Evolutionary conservation across 1,284 basidiomycete species (phyloP).

Genomic region (Sanghuangporus baumii): DNA sequence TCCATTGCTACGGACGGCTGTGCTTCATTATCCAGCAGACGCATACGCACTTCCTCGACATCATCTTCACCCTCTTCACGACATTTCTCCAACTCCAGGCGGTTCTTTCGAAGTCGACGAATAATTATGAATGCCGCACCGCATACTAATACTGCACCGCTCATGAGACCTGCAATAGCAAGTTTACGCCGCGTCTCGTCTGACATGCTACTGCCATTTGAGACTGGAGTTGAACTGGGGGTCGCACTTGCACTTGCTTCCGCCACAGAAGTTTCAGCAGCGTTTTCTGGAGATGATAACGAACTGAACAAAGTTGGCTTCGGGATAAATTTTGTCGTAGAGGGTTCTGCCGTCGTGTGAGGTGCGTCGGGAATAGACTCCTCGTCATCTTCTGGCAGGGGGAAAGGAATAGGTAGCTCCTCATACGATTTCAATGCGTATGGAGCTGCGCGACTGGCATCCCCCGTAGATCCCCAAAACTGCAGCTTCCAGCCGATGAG

Average conservation of each 20-base stretch:
- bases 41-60: conserved; percentile 74
- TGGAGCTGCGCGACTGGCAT: conserved; percentile 59
- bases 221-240: neutral
- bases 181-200: conserved; percentile 7
- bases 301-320: conserved; percentile 71
- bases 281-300: neutral
- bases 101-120: conserved; percentile 43
- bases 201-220: neutral
- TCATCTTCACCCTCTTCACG: neutral
- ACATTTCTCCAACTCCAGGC: conserved; percentile 37
- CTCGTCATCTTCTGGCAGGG: conserved; percentile 34
- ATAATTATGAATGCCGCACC: conserved; percentile 10
- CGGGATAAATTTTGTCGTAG: conserved; percentile 55
- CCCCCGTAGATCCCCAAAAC: conserved; percentile 88
- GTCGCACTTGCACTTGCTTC: neutral
- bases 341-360: conserved; percentile 31
- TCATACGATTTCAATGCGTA: conserved; percentile 58
- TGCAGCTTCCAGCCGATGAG: conserved; percentile 92
- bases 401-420: conserved; percentile 38
- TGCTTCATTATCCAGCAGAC: conserved; percentile 39
- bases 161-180: conserved; percentile 51
- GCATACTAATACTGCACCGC: conserved; percentile 47
- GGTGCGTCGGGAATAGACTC: conserved; percentile 25
- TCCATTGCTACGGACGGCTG: conserved; percentile 46
- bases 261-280: neutral